These are phyloP conservation scores for Haplosporangium sp. DNA, from an alignment of 371 early-diverging fungal genomes.

Conservation along the genomic window DNA sequence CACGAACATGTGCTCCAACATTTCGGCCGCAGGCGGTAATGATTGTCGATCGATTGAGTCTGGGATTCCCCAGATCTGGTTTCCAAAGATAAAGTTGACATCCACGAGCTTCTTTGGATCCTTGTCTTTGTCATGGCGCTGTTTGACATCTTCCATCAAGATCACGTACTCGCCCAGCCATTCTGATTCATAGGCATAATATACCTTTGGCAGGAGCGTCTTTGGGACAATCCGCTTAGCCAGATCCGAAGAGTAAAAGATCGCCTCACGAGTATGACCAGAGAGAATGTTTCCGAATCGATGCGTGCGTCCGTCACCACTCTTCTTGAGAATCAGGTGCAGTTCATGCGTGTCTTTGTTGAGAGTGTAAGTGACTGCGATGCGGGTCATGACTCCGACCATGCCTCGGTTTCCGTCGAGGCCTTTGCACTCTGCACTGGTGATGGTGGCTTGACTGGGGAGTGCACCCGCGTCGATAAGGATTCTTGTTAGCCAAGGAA, in stretches of 20 bases:
- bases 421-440: slow-evolving; percentile 23
- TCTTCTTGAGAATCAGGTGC: slow-evolving; percentile 38
- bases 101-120: slow-evolving; percentile 12
- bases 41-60: slow-evolving; percentile 11
- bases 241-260: slow-evolving; percentile 30
- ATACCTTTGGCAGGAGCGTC: slow-evolving; percentile 25
- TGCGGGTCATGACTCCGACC: slow-evolving; percentile 33
- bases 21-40: slow-evolving; percentile 9
- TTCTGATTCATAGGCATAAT: slow-evolving; percentile 23
- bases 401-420: slow-evolving; percentile 38
- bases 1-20: slow-evolving; percentile 35
- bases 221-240: slow-evolving; percentile 24
- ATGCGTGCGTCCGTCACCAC: slow-evolving; percentile 4
- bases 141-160: slow-evolving; percentile 42
- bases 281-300: slow-evolving; percentile 32
- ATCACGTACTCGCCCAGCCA: slow-evolving; percentile 37
- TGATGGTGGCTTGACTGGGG: slow-evolving; percentile 18
- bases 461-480: slow-evolving; percentile 11
- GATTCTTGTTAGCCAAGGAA: slow-evolving; percentile 22
- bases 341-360: slow-evolving; percentile 18
- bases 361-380: slow-evolving; percentile 18
- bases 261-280: slow-evolving; percentile 28
- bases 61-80: slow-evolving; percentile 40
- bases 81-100: slow-evolving; percentile 44
- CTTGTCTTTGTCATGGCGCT: slow-evolving; percentile 9